phyloP scores from a whole-genome alignment of 495 filamentous ascomycete species.

The Penicillium canescens region DNA sequence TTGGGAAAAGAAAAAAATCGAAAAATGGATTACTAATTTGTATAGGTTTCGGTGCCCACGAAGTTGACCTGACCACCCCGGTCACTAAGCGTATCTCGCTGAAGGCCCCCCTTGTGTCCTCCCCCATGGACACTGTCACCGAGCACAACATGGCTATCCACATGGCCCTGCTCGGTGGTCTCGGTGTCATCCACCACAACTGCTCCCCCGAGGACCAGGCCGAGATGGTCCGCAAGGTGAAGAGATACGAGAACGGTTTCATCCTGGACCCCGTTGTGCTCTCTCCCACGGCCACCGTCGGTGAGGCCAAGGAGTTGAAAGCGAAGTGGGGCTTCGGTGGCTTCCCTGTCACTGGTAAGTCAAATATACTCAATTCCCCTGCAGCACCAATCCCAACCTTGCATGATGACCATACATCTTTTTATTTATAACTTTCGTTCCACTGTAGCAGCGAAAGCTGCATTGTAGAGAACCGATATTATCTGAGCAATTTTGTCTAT shows the following conservation, averaged over 20 bases:
- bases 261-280: conserved; percentile 96
- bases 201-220: conserved; percentile 93
- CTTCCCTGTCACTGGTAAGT: conserved; percentile 97
- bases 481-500: conserved; percentile 33
- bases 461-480: conserved; percentile 71
- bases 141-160: conserved; percentile 99
- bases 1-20: not conserved
- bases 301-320: conserved; percentile 88
- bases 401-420: conserved; percentile 71
- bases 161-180: conserved; percentile 94
- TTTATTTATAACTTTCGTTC: conserved; percentile 99
- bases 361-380: conserved; percentile 4
- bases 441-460: conserved; percentile 84
- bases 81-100: conserved; percentile 91
- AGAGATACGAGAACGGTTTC: conserved; percentile 99
- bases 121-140: conserved; percentile 99
- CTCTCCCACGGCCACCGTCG: conserved; percentile 81
- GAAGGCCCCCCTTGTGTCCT: conserved; percentile 93
- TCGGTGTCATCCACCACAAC: conserved; percentile 99
- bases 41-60: conserved; percentile 82
- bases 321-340: conserved; percentile 98
- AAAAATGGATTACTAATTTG: conserved; percentile 11
- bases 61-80: conserved; percentile 83
- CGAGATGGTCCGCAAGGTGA: conserved; percentile 98
- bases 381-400: conserved; percentile 22